Percentiles rank a stretch among this genome's conserved stretches.
Evolutionary conservation across 2,329 filamentous ascomycete species (phyloP).

Genomic region (Fusarium fujikuroi): DNA sequence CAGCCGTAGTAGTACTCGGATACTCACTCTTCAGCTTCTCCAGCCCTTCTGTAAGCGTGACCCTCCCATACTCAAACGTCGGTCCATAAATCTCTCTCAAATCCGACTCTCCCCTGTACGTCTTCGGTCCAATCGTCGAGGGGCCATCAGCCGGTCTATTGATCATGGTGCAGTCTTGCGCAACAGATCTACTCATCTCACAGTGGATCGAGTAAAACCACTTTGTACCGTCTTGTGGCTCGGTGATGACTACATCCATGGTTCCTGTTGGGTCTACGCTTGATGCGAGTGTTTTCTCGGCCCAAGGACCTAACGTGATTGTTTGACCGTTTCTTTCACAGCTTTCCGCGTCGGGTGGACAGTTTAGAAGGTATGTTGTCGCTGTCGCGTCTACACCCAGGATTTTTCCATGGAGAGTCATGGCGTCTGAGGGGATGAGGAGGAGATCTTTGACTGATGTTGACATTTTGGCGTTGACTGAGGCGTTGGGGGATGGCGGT

Average conservation of each 20-base stretch:
- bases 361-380: not conserved
- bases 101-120: not conserved
- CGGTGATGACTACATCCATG: not conserved
- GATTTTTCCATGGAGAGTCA: not conserved
- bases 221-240: not conserved
- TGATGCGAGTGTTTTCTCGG: not conserved
- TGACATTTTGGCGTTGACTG: not conserved
- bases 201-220: conserved; percentile 1
- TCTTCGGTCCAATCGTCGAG: not conserved
- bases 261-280: not conserved
- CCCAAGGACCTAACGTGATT: not conserved
- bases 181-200: not conserved
- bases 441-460: not conserved
- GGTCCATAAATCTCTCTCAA: not conserved
- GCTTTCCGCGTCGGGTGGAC: not conserved
- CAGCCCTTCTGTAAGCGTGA: not conserved
- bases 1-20: not conserved
- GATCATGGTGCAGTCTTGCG: not conserved
- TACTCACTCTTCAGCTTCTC: not conserved
- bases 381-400: not conserved
- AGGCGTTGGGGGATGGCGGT: not conserved
- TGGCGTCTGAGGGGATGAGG: not conserved
- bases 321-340: not conserved
- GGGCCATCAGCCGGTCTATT: not conserved
- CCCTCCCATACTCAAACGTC: not conserved